These are phyloP conservation scores for Elongisporangium senticosum DNA, from an alignment of 352 stramenopile species.

Conservation along the genomic window DNA sequence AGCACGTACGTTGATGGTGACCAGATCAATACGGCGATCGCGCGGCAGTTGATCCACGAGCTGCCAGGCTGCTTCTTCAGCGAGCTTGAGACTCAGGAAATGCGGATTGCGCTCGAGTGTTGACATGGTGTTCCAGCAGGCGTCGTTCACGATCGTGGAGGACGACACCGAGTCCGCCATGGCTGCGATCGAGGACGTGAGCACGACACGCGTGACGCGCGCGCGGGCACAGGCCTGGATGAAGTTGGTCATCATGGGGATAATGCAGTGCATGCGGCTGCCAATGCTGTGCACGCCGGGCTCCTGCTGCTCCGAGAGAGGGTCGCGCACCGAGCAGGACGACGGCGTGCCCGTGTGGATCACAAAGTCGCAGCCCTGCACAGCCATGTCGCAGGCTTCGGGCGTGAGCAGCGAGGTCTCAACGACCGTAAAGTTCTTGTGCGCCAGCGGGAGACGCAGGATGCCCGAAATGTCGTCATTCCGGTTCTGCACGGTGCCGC, in stretches of 20 bases:
- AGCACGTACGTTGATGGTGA: conserved; percentile 77
- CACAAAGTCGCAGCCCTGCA: conserved; percentile 88
- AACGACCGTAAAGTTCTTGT: conserved; percentile 81
- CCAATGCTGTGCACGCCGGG: conserved; percentile 85
- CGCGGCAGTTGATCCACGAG: conserved; percentile 81
- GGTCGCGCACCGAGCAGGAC: conserved; percentile 82
- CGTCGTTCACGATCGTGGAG: conserved; percentile 80
- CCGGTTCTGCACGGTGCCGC: conserved; percentile 81
- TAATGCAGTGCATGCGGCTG: conserved; percentile 88
- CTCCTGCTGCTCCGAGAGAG: conserved; percentile 78
- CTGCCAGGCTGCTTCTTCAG: conserved; percentile 83
- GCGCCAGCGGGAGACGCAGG: conserved; percentile 55
- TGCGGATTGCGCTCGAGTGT: conserved; percentile 82
- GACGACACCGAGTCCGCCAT: conserved; percentile 78
- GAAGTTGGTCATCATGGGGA: conserved; percentile 91
- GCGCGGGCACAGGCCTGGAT: conserved; percentile 80
- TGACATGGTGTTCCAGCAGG: conserved; percentile 82
- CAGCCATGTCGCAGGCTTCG: conserved; percentile 81
- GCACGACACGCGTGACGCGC: conserved; percentile 76
- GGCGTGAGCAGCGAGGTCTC: conserved; percentile 85
- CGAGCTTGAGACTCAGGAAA: conserved; percentile 84
- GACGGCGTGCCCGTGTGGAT: conserved; percentile 86
- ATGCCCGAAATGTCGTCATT: conserved; percentile 83
- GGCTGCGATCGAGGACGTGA: conserved; percentile 81
- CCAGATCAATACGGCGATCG: conserved; percentile 77